A percentile compares a stretch with the other conserved stretches of the same genome.
Conservation (phyloP, 1,139 yeast genomes). For the Diutina siamensis region DNA sequence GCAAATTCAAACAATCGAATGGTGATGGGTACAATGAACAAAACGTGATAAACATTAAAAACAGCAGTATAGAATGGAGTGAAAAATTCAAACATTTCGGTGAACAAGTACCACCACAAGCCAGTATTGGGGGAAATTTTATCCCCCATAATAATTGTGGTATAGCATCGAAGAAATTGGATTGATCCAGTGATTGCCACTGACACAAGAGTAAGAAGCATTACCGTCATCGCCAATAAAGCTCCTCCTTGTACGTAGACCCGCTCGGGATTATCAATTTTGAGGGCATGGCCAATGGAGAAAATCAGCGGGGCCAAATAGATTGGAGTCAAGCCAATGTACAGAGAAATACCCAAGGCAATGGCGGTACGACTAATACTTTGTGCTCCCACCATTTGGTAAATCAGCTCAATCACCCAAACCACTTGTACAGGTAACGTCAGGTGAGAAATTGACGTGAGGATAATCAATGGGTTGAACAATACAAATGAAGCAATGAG, state of each 20-base stretch:
- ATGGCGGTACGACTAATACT: slow-evolving; percentile 36
- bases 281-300: slow-evolving; percentile 21
- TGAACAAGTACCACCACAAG: slow-evolving; percentile 96
- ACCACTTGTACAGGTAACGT: slow-evolving; percentile 52
- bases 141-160: slow-evolving; percentile 45
- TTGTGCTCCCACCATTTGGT: slow-evolving; percentile 30
- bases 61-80: slow-evolving; percentile 73
- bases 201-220: slow-evolving; percentile 25
- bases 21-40: slow-evolving; percentile 66
- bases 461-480: slow-evolving; percentile 67
- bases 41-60: slow-evolving; percentile 64
- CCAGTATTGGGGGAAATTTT: slow-evolving; percentile 82
- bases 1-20: slow-evolving; percentile 41
- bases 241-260: slow-evolving; percentile 15
- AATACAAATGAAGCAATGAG: slow-evolving; percentile 42
- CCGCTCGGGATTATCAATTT: slow-evolving; percentile 9
- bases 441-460: slow-evolving; percentile 61
- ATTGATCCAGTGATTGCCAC: slow-evolving; percentile 21
- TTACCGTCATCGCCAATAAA: slow-evolving; percentile 17
- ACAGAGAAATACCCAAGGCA: slow-evolving; percentile 50
- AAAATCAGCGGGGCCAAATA: slow-evolving; percentile 47
- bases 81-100: slow-evolving; percentile 89
- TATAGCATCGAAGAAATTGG: slow-evolving; percentile 55
- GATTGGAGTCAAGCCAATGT: slow-evolving; percentile 51
- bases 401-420: slow-evolving; percentile 39